Conservation (phyloP, 2,329 filamentous ascomycete genomes). For the Cryphonectria carpinicola region DNA sequence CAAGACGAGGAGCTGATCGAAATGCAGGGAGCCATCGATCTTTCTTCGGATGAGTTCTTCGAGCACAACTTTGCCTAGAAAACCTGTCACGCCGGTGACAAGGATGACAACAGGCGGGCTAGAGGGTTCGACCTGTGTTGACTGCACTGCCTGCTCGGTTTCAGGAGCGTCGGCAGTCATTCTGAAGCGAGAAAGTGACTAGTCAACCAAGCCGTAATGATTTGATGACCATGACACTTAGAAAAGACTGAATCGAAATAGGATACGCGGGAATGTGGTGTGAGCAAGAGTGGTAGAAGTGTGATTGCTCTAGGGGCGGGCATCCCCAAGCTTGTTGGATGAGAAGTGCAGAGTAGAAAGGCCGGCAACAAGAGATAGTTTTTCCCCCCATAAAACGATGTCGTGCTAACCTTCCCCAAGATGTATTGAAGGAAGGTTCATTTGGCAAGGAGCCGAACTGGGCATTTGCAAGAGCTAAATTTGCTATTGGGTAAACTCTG, state of each 20-base stretch:
- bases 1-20: slow-evolving; percentile 19
- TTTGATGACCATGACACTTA: background rate
- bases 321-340: background rate
- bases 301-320: slow-evolving; percentile 7
- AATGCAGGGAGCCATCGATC: slow-evolving; percentile 8
- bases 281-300: background rate
- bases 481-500: background rate
- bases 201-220: background rate
- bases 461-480: background rate
- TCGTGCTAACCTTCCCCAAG: background rate
- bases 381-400: background rate
- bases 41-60: slow-evolving; percentile 28
- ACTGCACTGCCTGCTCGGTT: background rate
- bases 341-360: background rate
- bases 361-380: background rate
- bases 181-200: background rate
- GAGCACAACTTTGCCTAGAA: slow-evolving; percentile 30
- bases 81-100: slow-evolving; percentile 29
- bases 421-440: background rate
- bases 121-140: background rate
- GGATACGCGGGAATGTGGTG: background rate
- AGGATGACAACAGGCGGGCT: slow-evolving; percentile 18
- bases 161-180: background rate
- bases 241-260: slow-evolving; percentile 5
- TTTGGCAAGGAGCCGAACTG: background rate